Percentiles rank a stretch among this genome's conserved stretches.
phyloP scores from a whole-genome alignment of 176 grass and related monocot species.

The Oryza longistaminata region DNA sequence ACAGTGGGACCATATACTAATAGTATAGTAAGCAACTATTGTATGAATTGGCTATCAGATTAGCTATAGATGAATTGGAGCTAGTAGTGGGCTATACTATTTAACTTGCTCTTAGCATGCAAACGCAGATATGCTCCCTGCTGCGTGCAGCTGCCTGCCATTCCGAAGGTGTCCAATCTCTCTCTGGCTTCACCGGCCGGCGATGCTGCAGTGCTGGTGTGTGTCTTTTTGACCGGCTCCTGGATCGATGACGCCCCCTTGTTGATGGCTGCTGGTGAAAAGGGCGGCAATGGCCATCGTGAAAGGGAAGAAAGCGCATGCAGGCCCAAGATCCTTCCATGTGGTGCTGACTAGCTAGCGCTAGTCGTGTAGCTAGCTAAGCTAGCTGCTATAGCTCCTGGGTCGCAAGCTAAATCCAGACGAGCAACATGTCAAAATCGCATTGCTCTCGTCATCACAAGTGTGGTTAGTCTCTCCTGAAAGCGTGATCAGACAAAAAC shows the following conservation, averaged over 20 bases:
- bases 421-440: not conserved
- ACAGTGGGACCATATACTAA: no score
- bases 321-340: not conserved
- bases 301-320: not conserved
- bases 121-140: not conserved
- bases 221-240: constrained; percentile 11
- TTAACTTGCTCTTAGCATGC: no score
- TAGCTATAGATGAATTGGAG: no score
- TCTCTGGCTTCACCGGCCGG: not conserved
- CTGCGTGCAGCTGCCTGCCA: not conserved
- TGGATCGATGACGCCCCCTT: not conserved
- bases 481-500: no score
- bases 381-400: not conserved
- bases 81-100: no score
- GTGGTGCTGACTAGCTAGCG: not conserved
- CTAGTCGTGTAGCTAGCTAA: not conserved
- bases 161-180: not conserved
- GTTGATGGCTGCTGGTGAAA: constrained; percentile 13
- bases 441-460: constrained; percentile 3
- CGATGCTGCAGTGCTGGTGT: not conserved
- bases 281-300: not conserved
- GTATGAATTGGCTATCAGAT: no score
- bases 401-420: not conserved
- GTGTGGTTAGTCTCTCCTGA: not conserved
- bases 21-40: no score